phyloP scores from a whole-genome alignment of 192 early-diverging fungal genomes.

The Chytriomyces hyalinus region DNA sequence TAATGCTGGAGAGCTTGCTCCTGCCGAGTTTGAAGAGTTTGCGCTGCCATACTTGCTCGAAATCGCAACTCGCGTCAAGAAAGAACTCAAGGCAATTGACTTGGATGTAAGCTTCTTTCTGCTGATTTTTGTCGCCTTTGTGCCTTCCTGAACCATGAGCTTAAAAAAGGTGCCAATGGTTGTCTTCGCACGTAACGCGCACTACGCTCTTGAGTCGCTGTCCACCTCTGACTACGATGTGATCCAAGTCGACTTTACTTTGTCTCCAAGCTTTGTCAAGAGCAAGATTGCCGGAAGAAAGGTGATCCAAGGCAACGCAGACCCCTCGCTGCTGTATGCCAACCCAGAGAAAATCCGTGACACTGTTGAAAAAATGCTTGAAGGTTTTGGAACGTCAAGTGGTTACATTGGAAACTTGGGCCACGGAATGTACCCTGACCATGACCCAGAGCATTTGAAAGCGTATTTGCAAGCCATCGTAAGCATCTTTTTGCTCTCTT shows the following conservation, averaged over 20 bases:
- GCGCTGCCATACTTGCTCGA: conserved; percentile 87
- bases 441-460: conserved; percentile 59
- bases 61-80: conserved; percentile 81
- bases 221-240: conserved; percentile 73
- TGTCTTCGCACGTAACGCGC: conserved; percentile 91
- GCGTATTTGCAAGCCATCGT: conserved; percentile 58
- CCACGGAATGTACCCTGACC: conserved; percentile 92
- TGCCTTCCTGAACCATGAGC: not conserved
- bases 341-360: conserved; percentile 73
- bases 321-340: conserved; percentile 84
- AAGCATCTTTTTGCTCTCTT: conserved; percentile 5
- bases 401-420: conserved; percentile 95
- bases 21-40: conserved; percentile 79
- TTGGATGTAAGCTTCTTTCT: conserved; percentile 17
- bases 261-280: conserved; percentile 71
- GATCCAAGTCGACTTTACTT: conserved; percentile 91
- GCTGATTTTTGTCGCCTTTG: not conserved
- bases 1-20: conserved; percentile 92
- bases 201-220: conserved; percentile 82
- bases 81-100: conserved; percentile 37
- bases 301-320: conserved; percentile 93
- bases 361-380: conserved; percentile 78
- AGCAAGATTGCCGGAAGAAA: conserved; percentile 58
- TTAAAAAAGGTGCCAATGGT: conserved; percentile 76
- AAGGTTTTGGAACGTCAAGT: conserved; percentile 69